Base-by-base conservation (phyloP, 2,329 filamentous ascomycete species). In the Clarireedia paspali region DNA sequence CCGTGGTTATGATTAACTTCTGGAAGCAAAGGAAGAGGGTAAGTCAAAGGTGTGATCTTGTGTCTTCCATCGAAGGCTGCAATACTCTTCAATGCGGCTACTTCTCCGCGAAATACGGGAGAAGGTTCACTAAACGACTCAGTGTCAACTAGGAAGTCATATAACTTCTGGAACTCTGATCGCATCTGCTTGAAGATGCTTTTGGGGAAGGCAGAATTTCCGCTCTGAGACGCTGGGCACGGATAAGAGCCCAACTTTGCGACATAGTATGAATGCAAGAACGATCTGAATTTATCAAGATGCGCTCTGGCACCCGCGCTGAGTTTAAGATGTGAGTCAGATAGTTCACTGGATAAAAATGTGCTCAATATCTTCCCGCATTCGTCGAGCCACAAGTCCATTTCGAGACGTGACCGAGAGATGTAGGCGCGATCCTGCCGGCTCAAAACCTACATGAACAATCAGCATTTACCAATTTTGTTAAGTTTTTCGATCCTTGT, bases 331-430 rank as follows among this genome's bases (percentile, higher is more conserved):
- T 84, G 73, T 1, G 81, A 72, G 48, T 85, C 77, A 0, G 84
- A 86, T 3, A 91, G 72, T 58, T 91, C 87, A 27, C 88, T 80
- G 48, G 85, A 81, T 6, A 91, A 77, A 65, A 94, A 90, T 6
- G 74, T 80, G n/a, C 74, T 73, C 2, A 94, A 70, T 64, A 82
- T 82, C 47, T 68, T 70, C 1, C 80, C 77, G 0, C 82, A 80
- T n/a, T 76, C 73, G 20, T 75, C 73, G 3, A 91, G 73, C 50
- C 83, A 79, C 23, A 76, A 64, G 54, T 89, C 82, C 76, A 91
- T 83, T 60, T 89, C 85, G 3, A 80, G 67, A 47, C 78, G 79
- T 3, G 83, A 79, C 47, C 78, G 75, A 15, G 79, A 81, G 30
- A 92, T 81, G 6, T 89, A 75, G n/a, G 81, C 80, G 59, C 82